Conservation (phyloP, 1,284 basidiomycete genomes). For the Heterobasidion parviporum region DNA sequence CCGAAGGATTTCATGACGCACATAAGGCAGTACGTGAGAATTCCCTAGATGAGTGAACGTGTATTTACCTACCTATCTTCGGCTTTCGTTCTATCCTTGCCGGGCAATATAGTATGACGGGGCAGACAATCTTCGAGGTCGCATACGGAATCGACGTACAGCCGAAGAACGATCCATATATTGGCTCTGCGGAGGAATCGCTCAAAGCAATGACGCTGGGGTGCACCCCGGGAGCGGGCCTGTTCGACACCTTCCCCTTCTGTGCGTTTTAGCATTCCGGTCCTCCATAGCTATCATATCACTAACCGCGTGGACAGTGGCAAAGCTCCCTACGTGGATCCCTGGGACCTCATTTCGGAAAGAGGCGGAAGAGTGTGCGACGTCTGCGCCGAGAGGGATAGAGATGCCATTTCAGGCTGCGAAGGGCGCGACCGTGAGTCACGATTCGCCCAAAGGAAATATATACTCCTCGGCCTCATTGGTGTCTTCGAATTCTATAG, state of each 20-base stretch:
- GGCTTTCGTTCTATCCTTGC: not conserved
- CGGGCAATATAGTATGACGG: conserved; percentile 15
- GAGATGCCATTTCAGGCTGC: not conserved
- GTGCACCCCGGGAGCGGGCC: conserved; percentile 18
- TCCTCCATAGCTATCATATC: not conserved
- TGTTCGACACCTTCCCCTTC: conserved; percentile 20
- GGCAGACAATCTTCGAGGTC: conserved; percentile 16
- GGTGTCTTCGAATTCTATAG: not conserved
- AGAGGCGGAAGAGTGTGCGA: conserved; percentile 11
- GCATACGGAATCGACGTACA: conserved; percentile 22
- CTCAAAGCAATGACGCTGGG: conserved; percentile 15
- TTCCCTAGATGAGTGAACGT: too few relatives aligned
- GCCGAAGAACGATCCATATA: conserved; percentile 31
- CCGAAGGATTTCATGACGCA: conserved; percentile 11
- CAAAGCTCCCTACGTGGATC: conserved; percentile 17
- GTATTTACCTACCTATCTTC: too few relatives aligned
- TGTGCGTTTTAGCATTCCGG: conserved; percentile 9
- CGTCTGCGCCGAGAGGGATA: not conserved
- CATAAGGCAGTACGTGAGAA: conserved; percentile 4
- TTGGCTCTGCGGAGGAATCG: conserved; percentile 29
- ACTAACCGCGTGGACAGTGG: conserved; percentile 5
- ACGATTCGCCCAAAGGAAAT: not conserved
- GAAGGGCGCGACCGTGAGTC: not conserved
- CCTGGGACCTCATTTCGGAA: conserved; percentile 15
- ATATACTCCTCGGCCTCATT: too few relatives aligned